Base-by-base conservation (phyloP, 306 rosid species). In the Vigna mungo region DNA sequence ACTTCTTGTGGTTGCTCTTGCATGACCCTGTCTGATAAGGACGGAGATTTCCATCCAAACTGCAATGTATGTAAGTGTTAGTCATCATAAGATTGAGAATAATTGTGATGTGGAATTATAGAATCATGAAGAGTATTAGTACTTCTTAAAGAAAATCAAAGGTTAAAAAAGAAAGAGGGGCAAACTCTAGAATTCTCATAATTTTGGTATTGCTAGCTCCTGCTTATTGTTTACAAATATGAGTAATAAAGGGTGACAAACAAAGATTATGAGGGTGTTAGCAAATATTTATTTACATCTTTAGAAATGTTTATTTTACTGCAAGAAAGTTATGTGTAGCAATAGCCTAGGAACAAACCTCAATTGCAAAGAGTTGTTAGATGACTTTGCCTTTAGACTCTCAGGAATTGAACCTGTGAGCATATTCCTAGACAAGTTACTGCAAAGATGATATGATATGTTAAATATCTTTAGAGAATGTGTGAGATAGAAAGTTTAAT, bases 21-120 rank as follows among this genome's bases (percentile, higher is more conserved):
- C 73, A 34, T 20, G 71, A 20, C 17, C 36, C 48, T 15, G 58
- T 30, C 17, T 1, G 27, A 77, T 74, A 63, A 17, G 78, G 54
- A 73, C 49, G 48, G 15, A 56, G 75, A 43, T 85, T 85, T 54
- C 46, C 80, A n/a, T 54, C 76, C 10, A 82, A 18, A 36, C 88
- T 87, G 30, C 12, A 39, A 71, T 27, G 9, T n/a, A 30, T 1
- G 27, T 2, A 69, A 25, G 58, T 68, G 16, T 68, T 5, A 49
- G n/a, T 48, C 49, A 48, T 48, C 74, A 48, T 30, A 21, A 27
- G 12, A 9, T n/a, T 9, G 20, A 14, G 60, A 48, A 48, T 30
- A 48, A 30, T 41, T 10, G 18, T 18, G 14, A 49, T 49, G 30
- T 27, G 60, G 21, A 48, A 49, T 15, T 65, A 65, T 14, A 7